phyloP scores from a whole-genome alignment of 495 filamentous ascomycete species.

The Cenococcum geophilum region DNA sequence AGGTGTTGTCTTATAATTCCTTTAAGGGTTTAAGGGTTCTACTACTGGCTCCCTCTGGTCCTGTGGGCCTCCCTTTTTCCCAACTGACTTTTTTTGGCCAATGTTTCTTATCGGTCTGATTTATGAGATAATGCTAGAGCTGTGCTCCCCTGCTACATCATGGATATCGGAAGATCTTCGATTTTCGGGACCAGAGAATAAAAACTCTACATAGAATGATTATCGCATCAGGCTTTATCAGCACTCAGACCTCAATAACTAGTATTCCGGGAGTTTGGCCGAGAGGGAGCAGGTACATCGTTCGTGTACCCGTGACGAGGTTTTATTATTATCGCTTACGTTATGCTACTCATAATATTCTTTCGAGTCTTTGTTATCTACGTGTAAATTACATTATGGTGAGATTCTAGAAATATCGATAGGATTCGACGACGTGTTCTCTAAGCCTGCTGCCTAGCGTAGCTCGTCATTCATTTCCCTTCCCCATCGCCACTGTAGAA shows the following conservation, averaged over 20 bases:
- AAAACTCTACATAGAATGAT: not conserved
- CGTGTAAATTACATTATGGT: not conserved
- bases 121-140: too few species aligned
- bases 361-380: not conserved
- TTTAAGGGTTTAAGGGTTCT: too few species aligned
- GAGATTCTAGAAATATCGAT: slow-evolving; percentile 2
- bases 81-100: too few species aligned
- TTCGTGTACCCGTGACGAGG: not conserved
- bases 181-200: not conserved
- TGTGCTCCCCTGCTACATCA: not conserved
- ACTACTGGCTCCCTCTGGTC: too few species aligned
- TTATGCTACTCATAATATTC: not conserved
- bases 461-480: not conserved
- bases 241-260: not conserved
- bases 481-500: not conserved
- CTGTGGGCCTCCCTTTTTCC: too few species aligned
- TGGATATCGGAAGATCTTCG: slow-evolving; percentile 3
- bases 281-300: not conserved
- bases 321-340: not conserved
- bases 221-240: not conserved
- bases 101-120: too few species aligned
- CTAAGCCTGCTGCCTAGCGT: not conserved
- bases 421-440: not conserved
- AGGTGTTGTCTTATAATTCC: too few species aligned
- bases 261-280: not conserved